These are phyloP conservation scores for Coemansia sp. DNA, from an alignment of 192 early-diverging fungal species.

Conservation along the genomic window DNA sequence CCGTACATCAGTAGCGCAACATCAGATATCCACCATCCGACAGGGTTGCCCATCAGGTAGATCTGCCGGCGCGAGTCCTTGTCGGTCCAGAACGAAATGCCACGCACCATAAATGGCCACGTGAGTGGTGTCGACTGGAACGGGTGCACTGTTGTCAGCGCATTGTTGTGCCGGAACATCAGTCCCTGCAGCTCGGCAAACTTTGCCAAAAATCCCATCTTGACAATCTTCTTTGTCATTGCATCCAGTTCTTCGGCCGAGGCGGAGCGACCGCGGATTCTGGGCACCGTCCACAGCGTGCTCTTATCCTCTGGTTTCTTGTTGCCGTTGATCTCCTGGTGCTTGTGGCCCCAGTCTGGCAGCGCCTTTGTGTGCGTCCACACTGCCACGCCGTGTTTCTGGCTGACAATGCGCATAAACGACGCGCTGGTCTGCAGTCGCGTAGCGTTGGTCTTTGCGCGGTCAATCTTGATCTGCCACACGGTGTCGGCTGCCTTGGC, in stretches of 20 bases:
- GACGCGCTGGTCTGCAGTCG: conserved; percentile 40
- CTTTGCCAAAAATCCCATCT: conserved; percentile 71
- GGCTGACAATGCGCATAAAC: conserved; percentile 53
- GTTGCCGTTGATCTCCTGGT: conserved; percentile 96
- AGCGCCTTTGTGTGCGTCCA: conserved; percentile 71
- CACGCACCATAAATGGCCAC: conserved; percentile 61
- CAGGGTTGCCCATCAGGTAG: conserved; percentile 65
- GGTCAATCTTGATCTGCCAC: conserved; percentile 67
- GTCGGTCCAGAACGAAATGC: conserved; percentile 65
- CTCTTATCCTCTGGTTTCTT: conserved; percentile 76
- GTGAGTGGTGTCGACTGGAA: conserved; percentile 80
- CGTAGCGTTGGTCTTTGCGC: conserved; percentile 17
- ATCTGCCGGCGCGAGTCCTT: conserved; percentile 60
- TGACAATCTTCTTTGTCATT: conserved; percentile 15
- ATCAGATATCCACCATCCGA: conserved; percentile 53
- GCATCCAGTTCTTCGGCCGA: conserved; percentile 20
- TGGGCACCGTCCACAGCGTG: conserved; percentile 79
- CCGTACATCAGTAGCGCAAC: conserved; percentile 35
- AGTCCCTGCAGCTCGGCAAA: conserved; percentile 83
- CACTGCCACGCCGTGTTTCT: conserved; percentile 73
- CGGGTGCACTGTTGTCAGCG: conserved; percentile 86
- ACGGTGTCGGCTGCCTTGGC: conserved; percentile 36
- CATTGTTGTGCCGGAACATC: conserved; percentile 91
- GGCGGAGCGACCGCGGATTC: conserved; percentile 70
- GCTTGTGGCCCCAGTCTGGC: conserved; percentile 87